A percentile compares a stretch with the other conserved stretches of the same genome.
Conservation (phyloP, 306 rosid species). For the Astragalus glycyphyllos region DNA sequence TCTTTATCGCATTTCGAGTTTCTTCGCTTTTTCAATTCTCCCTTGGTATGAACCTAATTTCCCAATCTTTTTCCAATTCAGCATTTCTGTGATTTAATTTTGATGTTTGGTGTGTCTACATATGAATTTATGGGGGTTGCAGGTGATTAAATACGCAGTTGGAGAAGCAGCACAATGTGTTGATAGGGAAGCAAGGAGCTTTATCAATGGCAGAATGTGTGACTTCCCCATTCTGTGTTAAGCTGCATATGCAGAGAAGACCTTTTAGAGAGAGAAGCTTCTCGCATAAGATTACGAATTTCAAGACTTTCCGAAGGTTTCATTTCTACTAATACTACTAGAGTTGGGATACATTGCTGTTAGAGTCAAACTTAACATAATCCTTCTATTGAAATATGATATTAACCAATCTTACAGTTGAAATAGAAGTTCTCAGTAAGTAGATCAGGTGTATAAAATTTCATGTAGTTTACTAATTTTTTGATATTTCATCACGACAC, state of each 20-base stretch:
- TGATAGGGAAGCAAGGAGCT: conserved; percentile 46
- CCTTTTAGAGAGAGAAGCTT: conserved; percentile 38
- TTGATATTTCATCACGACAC: background rate
- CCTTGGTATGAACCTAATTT: conserved; percentile 23
- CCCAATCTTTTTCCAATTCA: background rate
- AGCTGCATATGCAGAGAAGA: conserved; percentile 54
- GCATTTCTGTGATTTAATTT: background rate
- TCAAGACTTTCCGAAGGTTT: conserved; percentile 58
- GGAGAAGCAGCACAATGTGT: conserved; percentile 46
- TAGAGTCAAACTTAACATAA: background rate
- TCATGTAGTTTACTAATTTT: background rate
- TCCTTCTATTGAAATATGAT: background rate
- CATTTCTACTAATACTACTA: background rate
- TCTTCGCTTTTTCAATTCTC: background rate
- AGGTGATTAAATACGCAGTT: conserved; percentile 36
- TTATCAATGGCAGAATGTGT: conserved; percentile 72
- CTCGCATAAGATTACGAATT: conserved; percentile 35
- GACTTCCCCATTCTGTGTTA: conserved; percentile 59
- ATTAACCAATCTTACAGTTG: background rate
- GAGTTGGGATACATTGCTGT: background rate
- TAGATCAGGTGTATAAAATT: background rate
- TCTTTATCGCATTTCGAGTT: conserved; percentile 12
- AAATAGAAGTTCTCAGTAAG: background rate
- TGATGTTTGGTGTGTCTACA: conserved; percentile 26
- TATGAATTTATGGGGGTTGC: conserved; percentile 15